Base-by-base conservation (phyloP, 495 filamentous ascomycete species). In the Penicillium malachiteum region DNA sequence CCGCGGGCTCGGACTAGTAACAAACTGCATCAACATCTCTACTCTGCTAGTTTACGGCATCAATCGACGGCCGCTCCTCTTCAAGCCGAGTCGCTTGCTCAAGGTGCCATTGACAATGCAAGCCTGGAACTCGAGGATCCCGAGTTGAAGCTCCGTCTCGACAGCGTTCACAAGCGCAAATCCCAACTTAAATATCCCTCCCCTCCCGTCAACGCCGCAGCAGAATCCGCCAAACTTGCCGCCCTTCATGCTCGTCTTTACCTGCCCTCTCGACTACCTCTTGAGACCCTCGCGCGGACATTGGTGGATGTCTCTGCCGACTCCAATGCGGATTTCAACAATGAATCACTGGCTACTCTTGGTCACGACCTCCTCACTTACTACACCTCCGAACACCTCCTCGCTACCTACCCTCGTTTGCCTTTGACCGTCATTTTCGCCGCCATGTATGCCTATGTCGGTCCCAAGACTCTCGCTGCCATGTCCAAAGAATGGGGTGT, bases 161-260 rank as follows among this genome's bases (percentile, higher is more conserved):
- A 48, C 40, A 56, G 48, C 26, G 54, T 51, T 52, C 65, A 65
- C 57, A 58, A 38, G 14, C 62, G 59, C 48, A 53, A 64, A 51
- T 56, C 70, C 50, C 64, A 73, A 72, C 66, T 72, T 59, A 18
- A 68, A 72, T 71, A 73, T 71, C 57, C 89, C 55, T 92, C 89
- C 65, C 91, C 87, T 59, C 81, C 79, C 52, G 83, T 86, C 54
- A 76, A 82, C 59, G 78, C 77, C 57, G 87, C 92, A n/a, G 70
- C 78, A 50, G 65, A 75, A 55, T 97, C 94, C 50, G 86, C 93
- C 52, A 96, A 96, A 77, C 89, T 98, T 65, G 85, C 92, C 58
- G 91, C 94, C 53, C 85, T 98, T 33, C 92, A 96, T 73, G 88
- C 92, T 65, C 92, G 94, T 65, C 87, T 98, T 45, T 84, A 84